A percentile compares a stretch with the other conserved stretches of the same genome.
phyloP scores from a whole-genome alignment of 2,329 filamentous ascomycete species.

The Penicillium aurantiogriseum region DNA sequence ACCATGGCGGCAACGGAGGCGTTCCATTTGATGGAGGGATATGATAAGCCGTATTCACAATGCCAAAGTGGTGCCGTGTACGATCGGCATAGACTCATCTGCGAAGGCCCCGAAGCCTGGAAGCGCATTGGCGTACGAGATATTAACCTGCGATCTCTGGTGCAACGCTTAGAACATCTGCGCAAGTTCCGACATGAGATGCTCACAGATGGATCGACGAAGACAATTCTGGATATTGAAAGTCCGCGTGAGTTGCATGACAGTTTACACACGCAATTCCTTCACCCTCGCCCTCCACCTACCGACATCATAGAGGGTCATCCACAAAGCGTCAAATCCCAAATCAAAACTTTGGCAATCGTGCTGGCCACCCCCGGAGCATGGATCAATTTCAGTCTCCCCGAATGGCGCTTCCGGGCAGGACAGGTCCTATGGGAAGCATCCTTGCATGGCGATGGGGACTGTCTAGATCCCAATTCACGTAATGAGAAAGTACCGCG shows the following conservation, averaged over 20 bases:
- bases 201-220: conserved; percentile 28
- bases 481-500: conserved; percentile 7
- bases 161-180: conserved; percentile 36
- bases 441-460: conserved; percentile 37
- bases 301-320: conserved; percentile 25
- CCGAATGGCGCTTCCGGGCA: conserved; percentile 47
- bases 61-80: conserved; percentile 36
- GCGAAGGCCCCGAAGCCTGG: conserved; percentile 41
- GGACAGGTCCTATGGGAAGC: conserved; percentile 48
- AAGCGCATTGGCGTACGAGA: conserved; percentile 44
- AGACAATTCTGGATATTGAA: conserved; percentile 39
- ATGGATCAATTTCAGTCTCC: conserved; percentile 50
- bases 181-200: conserved; percentile 37
- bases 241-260: conserved; percentile 34
- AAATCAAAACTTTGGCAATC: conserved; percentile 47
- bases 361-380: conserved; percentile 45
- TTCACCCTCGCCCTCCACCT: conserved; percentile 37
- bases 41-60: conserved; percentile 37
- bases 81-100: conserved; percentile 38
- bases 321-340: conserved; percentile 41
- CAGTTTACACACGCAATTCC: conserved; percentile 38
- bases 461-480: conserved; percentile 24
- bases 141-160: conserved; percentile 33
- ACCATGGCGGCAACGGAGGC: conserved; percentile 31
- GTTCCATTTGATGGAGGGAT: conserved; percentile 36